phyloP scores from a whole-genome alignment of 163 green algal genomes.

The Trebouxiophyceae sp. region DNA sequence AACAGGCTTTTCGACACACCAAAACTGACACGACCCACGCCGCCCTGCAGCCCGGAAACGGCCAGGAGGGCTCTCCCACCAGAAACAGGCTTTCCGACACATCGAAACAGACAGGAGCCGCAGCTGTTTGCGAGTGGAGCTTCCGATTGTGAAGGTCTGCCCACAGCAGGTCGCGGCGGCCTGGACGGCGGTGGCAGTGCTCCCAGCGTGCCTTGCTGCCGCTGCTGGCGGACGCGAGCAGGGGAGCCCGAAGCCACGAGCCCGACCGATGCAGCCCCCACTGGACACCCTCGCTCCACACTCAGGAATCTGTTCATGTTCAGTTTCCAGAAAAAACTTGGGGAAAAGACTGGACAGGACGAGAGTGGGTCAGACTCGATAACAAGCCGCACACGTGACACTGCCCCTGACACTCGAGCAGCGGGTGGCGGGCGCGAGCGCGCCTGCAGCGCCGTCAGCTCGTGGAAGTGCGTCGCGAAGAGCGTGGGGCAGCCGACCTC shows the following conservation, averaged over 20 bases:
- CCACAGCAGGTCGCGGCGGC: too few relatives aligned
- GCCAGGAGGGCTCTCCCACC: too few relatives aligned
- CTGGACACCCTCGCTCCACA: too few relatives aligned
- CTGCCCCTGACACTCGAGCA: neutral
- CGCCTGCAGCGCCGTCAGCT: conserved; percentile 81
- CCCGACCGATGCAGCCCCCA: too few relatives aligned
- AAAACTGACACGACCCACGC: conserved; percentile 65
- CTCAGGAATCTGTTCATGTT: too few relatives aligned
- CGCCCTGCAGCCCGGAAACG: conserved; percentile 12
- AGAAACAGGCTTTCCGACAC: too few relatives aligned
- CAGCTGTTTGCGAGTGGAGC: conserved; percentile 29
- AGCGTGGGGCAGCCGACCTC: conserved; percentile 65
- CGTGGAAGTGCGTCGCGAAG: conserved; percentile 97
- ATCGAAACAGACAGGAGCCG: conserved; percentile 75
- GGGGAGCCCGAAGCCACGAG: too few relatives aligned
- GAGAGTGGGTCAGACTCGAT: neutral
- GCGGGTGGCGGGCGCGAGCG: neutral
- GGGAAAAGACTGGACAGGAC: neutral
- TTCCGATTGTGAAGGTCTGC: too few relatives aligned
- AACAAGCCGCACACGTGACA: too few relatives aligned
- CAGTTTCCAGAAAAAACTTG: conserved; percentile 1
- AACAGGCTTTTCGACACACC: conserved; percentile 82
- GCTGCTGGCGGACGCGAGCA: too few relatives aligned
- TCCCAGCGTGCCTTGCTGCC: too few relatives aligned
- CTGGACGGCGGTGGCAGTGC: too few relatives aligned